A percentile compares a stretch with the other conserved stretches of the same genome.
These are phyloP conservation scores for Theobroma grandiflorum DNA, from an alignment of 441 rosid species.

Conservation along the genomic window DNA sequence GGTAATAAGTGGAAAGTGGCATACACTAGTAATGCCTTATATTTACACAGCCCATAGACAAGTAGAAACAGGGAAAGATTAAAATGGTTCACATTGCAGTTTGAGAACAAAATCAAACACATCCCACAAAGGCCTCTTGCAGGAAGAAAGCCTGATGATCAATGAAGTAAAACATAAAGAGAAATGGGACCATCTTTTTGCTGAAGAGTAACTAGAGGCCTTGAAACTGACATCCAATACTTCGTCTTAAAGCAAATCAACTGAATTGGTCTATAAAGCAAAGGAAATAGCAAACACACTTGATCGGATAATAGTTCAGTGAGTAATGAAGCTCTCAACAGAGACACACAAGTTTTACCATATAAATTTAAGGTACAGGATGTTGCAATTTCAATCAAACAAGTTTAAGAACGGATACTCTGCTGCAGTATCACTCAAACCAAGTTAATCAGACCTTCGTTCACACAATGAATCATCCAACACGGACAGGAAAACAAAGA, in stretches of 20 bases:
- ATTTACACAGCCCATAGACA: background rate
- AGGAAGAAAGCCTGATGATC: background rate
- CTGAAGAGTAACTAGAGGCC: background rate
- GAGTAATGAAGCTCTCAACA: background rate
- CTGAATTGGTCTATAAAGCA: background rate
- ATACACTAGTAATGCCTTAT: background rate
- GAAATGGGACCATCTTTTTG: background rate
- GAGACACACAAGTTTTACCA: background rate
- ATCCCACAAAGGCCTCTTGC: background rate
- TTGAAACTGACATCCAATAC: background rate
- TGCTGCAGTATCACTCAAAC: background rate
- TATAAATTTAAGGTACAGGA: background rate
- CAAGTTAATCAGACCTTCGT: background rate
- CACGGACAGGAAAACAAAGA: background rate
- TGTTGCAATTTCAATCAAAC: background rate
- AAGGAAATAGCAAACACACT: background rate
- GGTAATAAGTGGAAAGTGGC: too few species aligned
- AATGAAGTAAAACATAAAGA: background rate
- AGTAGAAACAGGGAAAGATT: background rate
- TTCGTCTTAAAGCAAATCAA: constrained; percentile 1
- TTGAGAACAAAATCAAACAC: background rate
- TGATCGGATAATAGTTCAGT: background rate
- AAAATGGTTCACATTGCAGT: background rate
- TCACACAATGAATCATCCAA: background rate
- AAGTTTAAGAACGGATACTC: background rate